Conservation (phyloP, 1,284 basidiomycete species). For the Cryptococcus wingfieldii region DNA sequence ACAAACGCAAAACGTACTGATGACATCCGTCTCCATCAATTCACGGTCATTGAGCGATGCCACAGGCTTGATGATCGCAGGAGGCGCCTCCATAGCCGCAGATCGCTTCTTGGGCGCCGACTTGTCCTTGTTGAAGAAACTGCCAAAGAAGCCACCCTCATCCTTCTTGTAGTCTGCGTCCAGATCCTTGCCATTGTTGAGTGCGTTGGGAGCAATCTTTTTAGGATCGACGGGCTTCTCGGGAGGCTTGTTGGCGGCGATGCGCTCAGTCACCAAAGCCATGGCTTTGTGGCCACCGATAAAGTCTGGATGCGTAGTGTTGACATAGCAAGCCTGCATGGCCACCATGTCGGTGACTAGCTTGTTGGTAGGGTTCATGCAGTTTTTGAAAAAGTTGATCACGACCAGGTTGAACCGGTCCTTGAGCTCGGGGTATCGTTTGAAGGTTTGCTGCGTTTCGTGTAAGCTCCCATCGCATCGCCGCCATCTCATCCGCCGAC, state of each 20-base stretch:
- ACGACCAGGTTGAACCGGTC: slow-evolving; percentile 93
- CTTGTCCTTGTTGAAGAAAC: slow-evolving; percentile 70
- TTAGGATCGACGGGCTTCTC: slow-evolving; percentile 64
- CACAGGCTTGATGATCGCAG: slow-evolving; percentile 85
- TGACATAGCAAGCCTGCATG: slow-evolving; percentile 96
- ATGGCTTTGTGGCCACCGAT: slow-evolving; percentile 95
- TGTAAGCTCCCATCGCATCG: neutral
- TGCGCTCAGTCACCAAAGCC: slow-evolving; percentile 77
- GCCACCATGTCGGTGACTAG: slow-evolving; percentile 87
- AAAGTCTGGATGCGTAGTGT: slow-evolving; percentile 99
- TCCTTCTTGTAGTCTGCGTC: slow-evolving; percentile 86
- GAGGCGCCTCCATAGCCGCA: slow-evolving; percentile 83
- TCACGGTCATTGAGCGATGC: slow-evolving; percentile 91
- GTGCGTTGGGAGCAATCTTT: slow-evolving; percentile 58
- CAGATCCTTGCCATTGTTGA: slow-evolving; percentile 91
- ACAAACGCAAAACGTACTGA: slow-evolving; percentile 62
- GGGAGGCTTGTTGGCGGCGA: slow-evolving; percentile 72
- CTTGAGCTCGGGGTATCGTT: slow-evolving; percentile 86
- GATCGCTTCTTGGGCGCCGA: slow-evolving; percentile 69
- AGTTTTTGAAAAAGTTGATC: slow-evolving; percentile 90
- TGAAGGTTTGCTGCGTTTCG: slow-evolving; percentile 73
- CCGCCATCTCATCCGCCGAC: slow-evolving; percentile 42
- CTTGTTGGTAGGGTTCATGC: slow-evolving; percentile 92
- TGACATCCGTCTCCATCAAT: slow-evolving; percentile 97
- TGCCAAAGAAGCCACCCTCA: slow-evolving; percentile 89